A percentile compares a stretch with the other conserved stretches of the same genome.
Conservation (phyloP, 352 stramenopile genomes). For the Phytophthora megakarya region DNA sequence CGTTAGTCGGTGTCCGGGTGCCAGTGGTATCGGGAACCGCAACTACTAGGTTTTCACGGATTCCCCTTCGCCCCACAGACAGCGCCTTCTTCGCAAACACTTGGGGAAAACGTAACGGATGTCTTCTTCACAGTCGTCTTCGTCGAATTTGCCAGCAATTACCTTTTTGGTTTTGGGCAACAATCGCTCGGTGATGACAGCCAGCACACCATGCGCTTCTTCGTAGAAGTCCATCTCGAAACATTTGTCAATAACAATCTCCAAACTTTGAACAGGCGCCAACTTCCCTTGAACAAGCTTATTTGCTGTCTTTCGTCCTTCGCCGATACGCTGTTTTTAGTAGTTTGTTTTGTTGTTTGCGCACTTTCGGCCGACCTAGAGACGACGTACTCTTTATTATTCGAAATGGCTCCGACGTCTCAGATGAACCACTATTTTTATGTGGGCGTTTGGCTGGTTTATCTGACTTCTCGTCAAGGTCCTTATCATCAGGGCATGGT, state of each 20-base stretch:
- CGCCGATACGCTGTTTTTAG: slow-evolving; percentile 2
- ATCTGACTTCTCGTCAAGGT: not conserved
- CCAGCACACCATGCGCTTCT: not conserved
- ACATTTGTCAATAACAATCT: not conserved
- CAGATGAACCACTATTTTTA: not conserved
- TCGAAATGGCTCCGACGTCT: slow-evolving; percentile 2
- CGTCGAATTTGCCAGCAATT: slow-evolving; percentile 2
- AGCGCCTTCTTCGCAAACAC: slow-evolving; percentile 6
- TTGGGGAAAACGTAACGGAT: slow-evolving; percentile 6
- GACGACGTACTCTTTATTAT: not conserved
- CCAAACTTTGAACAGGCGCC: slow-evolving; percentile 1
- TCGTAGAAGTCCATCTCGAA: not conserved
- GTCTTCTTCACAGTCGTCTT: not conserved
- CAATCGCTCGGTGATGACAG: not conserved
- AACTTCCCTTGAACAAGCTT: slow-evolving; percentile 4
- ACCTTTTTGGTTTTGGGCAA: slow-evolving; percentile 9
- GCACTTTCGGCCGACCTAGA: slow-evolving; percentile 4
- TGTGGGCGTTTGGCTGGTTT: not conserved
- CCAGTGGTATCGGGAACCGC: too few species aligned
- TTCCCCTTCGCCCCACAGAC: too few species aligned
- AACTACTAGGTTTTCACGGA: too few species aligned
- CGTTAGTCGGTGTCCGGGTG: too few species aligned
- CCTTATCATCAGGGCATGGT: too few species aligned
- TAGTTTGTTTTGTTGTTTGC: not conserved
- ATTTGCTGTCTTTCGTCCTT: not conserved